Evolutionary conservation across 2,329 filamentous ascomycete genomes (phyloP), one percentile per base, ranked within the genome.

Genomic region (Chaetomium sp.): DNA sequence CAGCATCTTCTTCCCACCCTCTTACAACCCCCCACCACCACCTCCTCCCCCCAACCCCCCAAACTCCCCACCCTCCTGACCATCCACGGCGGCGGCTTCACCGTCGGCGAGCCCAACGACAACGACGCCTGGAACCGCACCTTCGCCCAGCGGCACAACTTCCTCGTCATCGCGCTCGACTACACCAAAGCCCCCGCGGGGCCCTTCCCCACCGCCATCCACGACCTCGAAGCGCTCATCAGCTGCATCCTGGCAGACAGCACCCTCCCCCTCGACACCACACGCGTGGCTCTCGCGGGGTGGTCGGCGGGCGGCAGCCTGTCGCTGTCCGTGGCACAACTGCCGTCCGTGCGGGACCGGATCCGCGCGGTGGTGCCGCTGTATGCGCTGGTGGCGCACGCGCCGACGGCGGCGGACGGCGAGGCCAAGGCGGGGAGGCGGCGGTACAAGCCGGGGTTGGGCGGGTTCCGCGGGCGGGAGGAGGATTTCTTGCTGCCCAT

Each of bases 291-390:
- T 0, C 66, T 85, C 0, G 77, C 74, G 1, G 83, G 83, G 10
- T 85, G 81, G 72, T 82, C 80, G 38, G 82, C 83, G 0, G 83
- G 83, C 29, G 83, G 78, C 1, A 84, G 83, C 69, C 74, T 85
- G 0, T 70, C 78, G 0, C 73, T 85, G 0, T 72, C 75, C 7
- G 77, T 77, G 0, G 70, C 76, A 16, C 80, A 83, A 68, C 69
- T 80, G 10, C 75, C 76, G 0, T 70, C 67, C 16, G 67, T 83
- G 38, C 70, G 72, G 35, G 71, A 70, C 3, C 70, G 69, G 12
- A 64, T 75, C 25, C 63, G 58, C 21, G 81, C 78, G 0, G 74
- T 78, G 0, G 70, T 83, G 8, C 73, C 79, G 3, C 73, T 82
- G 51, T 85, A 82, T 65, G 79, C 82, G 1, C 72, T 78, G 2